Percentiles rank a stretch among this genome's conserved stretches.
Conservation (phyloP, 768 basidiomycete species). For the Tubosaeta sp. region DNA sequence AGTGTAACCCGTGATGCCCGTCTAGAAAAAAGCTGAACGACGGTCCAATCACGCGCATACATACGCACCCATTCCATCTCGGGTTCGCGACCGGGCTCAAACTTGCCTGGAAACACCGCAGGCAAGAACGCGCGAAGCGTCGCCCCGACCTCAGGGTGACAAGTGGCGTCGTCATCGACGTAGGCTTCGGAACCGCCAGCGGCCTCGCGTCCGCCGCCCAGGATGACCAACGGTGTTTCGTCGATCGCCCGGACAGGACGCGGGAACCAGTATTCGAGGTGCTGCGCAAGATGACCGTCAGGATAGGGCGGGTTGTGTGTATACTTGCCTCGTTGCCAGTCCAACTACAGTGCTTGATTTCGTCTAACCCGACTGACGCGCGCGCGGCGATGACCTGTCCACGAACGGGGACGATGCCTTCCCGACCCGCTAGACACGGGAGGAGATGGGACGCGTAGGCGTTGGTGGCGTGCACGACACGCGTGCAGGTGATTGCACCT, state of each 20-base stretch:
- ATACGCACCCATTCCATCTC: slow-evolving; percentile 75
- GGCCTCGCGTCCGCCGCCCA: slow-evolving; percentile 63
- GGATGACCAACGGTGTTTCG: slow-evolving; percentile 55
- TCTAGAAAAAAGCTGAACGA: slow-evolving; percentile 38
- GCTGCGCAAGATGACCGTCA: too few relatives aligned
- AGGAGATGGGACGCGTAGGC: slow-evolving; percentile 76
- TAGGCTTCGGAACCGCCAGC: slow-evolving; percentile 46
- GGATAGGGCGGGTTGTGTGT: too few relatives aligned
- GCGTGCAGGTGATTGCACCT: slow-evolving; percentile 53
- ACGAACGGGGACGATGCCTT: slow-evolving; percentile 63
- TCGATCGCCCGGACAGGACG: slow-evolving; percentile 38
- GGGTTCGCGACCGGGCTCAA: slow-evolving; percentile 42
- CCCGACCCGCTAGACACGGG: slow-evolving; percentile 53
- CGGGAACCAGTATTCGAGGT: slow-evolving; percentile 68
- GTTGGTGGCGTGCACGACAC: slow-evolving; percentile 85
- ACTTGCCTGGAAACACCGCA: slow-evolving; percentile 50
- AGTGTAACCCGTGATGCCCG: slow-evolving; percentile 81
- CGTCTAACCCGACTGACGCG: slow-evolving; percentile 34
- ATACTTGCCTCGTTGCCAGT: slow-evolving; percentile 40
- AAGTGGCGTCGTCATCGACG: slow-evolving; percentile 52
- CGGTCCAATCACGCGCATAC: background rate
- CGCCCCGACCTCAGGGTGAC: slow-evolving; percentile 45
- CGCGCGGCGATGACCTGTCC: slow-evolving; percentile 58
- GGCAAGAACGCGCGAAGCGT: slow-evolving; percentile 58
- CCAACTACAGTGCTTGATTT: slow-evolving; percentile 46